Evolutionary conservation across 495 filamentous ascomycete species (phyloP).

Genomic region (Tricharina praecox): DNA sequence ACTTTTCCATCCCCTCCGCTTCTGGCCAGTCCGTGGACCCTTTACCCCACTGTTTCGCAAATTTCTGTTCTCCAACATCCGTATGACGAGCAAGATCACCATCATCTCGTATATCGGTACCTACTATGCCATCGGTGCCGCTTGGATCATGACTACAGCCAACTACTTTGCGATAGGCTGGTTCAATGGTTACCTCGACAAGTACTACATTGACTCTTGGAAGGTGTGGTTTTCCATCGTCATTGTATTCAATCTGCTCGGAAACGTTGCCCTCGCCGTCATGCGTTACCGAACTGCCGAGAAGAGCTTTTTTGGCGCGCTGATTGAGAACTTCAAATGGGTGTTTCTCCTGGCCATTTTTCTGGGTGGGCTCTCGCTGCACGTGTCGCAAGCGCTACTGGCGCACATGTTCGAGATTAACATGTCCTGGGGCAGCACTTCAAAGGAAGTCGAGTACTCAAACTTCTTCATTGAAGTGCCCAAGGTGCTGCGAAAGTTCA

Average conservation of each 20-base stretch:
- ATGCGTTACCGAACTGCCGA: constrained; percentile 54
- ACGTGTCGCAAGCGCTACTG: constrained; percentile 48
- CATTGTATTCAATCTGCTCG: constrained; percentile 54
- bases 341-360: constrained; percentile 51
- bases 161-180: constrained; percentile 69
- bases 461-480: constrained; percentile 64
- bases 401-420: constrained; percentile 57
- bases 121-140: constrained; percentile 65
- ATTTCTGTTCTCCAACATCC: constrained; percentile 57
- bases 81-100: constrained; percentile 61
- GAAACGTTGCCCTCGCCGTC: constrained; percentile 45
- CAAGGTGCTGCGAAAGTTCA: constrained; percentile 59
- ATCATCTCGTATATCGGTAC: constrained; percentile 76
- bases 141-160: constrained; percentile 58
- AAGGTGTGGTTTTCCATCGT: constrained; percentile 60
- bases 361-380: constrained; percentile 51
- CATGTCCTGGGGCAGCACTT: constrained; percentile 55
- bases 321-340: constrained; percentile 60
- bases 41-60: constrained; percentile 58
- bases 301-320: constrained; percentile 34
- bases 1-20: constrained; percentile 56
- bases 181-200: constrained; percentile 56
- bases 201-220: constrained; percentile 62
- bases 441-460: constrained; percentile 38
- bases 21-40: constrained; percentile 45